These are phyloP conservation scores for Penicillium sp. DNA, from an alignment of 2,329 filamentous ascomycete species.

Conservation along the genomic window DNA sequence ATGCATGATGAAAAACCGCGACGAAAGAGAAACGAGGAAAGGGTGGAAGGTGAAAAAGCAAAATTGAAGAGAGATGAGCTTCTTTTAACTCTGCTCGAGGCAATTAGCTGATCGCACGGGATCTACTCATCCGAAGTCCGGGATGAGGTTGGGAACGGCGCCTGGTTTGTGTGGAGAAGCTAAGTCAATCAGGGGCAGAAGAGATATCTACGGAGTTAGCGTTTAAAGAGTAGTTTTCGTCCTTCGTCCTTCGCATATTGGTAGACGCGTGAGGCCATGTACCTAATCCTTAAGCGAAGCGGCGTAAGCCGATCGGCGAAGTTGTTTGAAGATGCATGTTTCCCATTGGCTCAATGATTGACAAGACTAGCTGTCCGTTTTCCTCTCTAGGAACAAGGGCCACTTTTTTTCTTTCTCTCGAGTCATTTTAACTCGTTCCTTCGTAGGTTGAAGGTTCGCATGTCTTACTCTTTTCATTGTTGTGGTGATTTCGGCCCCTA, in stretches of 20 bases:
- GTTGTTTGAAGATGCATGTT: not conserved
- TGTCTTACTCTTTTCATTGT: too few relatives aligned
- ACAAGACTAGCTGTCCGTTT: not conserved
- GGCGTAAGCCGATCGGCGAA: not conserved
- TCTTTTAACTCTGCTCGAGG: not conserved
- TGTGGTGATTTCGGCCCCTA: too few relatives aligned
- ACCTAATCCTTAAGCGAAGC: slow-evolving; percentile 8
- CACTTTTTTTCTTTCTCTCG: too few relatives aligned
- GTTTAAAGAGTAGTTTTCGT: too few relatives aligned
- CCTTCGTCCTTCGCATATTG: too few relatives aligned
- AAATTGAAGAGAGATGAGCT: not conserved
- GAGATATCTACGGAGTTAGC: too few relatives aligned
- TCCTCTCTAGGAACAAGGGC: not conserved
- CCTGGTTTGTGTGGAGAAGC: not conserved
- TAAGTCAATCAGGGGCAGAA: not conserved
- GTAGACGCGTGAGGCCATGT: slow-evolving; percentile 1
- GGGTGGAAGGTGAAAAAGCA: not conserved
- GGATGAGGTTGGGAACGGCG: not conserved
- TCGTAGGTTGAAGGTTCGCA: too few relatives aligned
- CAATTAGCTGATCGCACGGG: not conserved
- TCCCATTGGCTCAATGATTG: not conserved
- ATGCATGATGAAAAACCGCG: slow-evolving; percentile 4
- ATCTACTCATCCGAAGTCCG: not conserved
- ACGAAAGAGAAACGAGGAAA: not conserved
- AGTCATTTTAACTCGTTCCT: too few relatives aligned